Base-by-base conservation (phyloP, 371 early-diverging fungal species). In the Mucor irregularis region DNA sequence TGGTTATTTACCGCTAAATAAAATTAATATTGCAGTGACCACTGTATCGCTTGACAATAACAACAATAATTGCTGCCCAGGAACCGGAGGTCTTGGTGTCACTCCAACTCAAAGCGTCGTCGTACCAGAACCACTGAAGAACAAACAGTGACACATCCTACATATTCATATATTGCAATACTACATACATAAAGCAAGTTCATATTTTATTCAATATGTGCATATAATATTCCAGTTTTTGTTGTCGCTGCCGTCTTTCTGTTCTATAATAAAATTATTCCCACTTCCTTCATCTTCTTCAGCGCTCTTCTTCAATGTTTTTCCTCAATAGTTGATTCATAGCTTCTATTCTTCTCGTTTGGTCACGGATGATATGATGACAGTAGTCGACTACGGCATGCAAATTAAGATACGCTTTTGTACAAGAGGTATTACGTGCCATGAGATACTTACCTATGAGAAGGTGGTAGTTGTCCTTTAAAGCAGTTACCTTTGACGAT, bases 361-460 rank as follows among this genome's bases (percentile, higher is more conserved):
- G 46, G 5, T 55, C 21, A 21, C 37, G 10, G 3, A 55, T 6
- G 3, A 45, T 28, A 35, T 55, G 46, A 43, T 55, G 55, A 19
- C 47, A 54, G 17, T 37, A 25, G 17, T 34, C 37, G 2, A 29
- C 55, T 54, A 19, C 19, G n/a, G 13, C 2, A 3, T 4, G 4
- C 21, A 19, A 5, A 19, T 8, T 21, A 42, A 19, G 13, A 13
- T 42, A 24, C 2, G 24, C 13, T 24, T 19, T 42, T 42, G 25
- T 14, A 22, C 5, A 10, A 42, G 3, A 25, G 13, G 13, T 13
- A 24, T 1, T 0, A 11, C 13, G 8, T n/a, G n/a, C n/a, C n/a
- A n/a, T n/a, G n/a, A n/a, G n/a, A n/a, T n/a, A n/a, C n/a, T n/a
- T n/a, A n/a, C n/a, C n/a, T n/a, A n/a, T n/a, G n/a, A n/a, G n/a